Conservation (phyloP, 257 asterid genomes). For the Marsdenia floribunda region DNA sequence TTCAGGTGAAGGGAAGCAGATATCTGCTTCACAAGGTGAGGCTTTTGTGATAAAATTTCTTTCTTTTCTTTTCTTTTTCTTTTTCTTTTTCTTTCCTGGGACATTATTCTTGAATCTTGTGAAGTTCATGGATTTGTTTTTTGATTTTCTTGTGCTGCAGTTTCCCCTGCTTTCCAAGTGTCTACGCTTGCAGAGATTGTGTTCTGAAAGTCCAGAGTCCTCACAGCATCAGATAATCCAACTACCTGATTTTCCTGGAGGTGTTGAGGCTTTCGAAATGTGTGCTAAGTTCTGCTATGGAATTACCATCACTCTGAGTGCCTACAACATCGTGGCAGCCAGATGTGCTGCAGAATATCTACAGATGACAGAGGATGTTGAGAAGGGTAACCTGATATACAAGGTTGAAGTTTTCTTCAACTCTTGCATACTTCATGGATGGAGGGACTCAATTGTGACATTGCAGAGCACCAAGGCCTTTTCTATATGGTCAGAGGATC, state of each 20-base stretch:
- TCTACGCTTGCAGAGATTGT: conserved; percentile 51
- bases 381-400: conserved; percentile 67
- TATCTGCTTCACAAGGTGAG: conserved; percentile 78
- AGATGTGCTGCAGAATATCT: conserved; percentile 83
- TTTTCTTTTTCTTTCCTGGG: not conserved
- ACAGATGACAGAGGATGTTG: conserved; percentile 84
- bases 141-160: conserved; percentile 29
- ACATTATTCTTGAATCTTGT: not conserved
- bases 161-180: conserved; percentile 89
- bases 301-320: conserved; percentile 74
- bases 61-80: not conserved
- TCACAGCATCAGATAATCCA: conserved; percentile 51
- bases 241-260: conserved; percentile 80
- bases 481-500: conserved; percentile 61
- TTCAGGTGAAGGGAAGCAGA: conserved; percentile 69
- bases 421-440: conserved; percentile 76
- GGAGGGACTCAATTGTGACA: conserved; percentile 71
- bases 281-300: conserved; percentile 97
- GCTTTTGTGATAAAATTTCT: not conserved
- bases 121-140: not conserved
- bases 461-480: conserved; percentile 58
- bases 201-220: conserved; percentile 52
- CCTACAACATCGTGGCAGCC: conserved; percentile 63
- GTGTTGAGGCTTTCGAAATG: conserved; percentile 68
- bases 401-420: conserved; percentile 73